Percentiles rank a stretch among this genome's conserved stretches.
These are phyloP conservation scores for Diutina rugosa DNA, from an alignment of 1,139 yeast species.

Conservation along the genomic window DNA sequence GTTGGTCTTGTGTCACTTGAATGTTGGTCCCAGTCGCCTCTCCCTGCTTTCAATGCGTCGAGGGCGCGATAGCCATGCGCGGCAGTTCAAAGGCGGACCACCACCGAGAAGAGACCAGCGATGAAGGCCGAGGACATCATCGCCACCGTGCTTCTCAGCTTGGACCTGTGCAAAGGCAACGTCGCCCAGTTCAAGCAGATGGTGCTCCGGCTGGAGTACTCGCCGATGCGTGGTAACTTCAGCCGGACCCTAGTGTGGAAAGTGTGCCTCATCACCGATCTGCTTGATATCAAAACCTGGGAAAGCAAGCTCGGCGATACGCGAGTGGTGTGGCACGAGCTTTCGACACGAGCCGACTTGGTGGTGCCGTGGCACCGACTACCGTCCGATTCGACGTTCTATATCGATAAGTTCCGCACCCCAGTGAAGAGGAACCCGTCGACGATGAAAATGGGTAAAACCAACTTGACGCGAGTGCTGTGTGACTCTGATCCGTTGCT, in stretches of 20 bases:
- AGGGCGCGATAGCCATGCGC: not conserved
- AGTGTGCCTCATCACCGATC: constrained; percentile 23
- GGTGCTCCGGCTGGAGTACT: constrained; percentile 21
- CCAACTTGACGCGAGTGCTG: not conserved
- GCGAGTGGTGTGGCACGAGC: constrained; percentile 25
- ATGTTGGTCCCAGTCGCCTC: not conserved
- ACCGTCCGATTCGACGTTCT: constrained; percentile 11
- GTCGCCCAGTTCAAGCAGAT: constrained; percentile 17
- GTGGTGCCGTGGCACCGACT: constrained; percentile 27
- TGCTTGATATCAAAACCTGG: constrained; percentile 26
- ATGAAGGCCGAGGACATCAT: constrained; percentile 25
- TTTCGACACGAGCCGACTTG: constrained; percentile 20
- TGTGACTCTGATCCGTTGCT: not conserved
- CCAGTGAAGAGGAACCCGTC: not conserved
- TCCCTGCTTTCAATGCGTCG: not conserved
- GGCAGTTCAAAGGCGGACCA: not conserved
- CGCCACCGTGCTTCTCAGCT: constrained; percentile 23
- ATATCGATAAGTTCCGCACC: not conserved
- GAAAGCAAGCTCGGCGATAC: constrained; percentile 15
- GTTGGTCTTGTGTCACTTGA: too few relatives aligned
- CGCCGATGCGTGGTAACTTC: constrained; percentile 12
- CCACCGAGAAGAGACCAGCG: constrained; percentile 3
- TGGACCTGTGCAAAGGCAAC: constrained; percentile 25
- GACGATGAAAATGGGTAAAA: not conserved
- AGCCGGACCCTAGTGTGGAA: constrained; percentile 29